Evolutionary conservation across 139 green algal genomes (phyloP), one percentile per base, ranked within the genome.

Genomic region (Mychonastes homosphaera): DNA sequence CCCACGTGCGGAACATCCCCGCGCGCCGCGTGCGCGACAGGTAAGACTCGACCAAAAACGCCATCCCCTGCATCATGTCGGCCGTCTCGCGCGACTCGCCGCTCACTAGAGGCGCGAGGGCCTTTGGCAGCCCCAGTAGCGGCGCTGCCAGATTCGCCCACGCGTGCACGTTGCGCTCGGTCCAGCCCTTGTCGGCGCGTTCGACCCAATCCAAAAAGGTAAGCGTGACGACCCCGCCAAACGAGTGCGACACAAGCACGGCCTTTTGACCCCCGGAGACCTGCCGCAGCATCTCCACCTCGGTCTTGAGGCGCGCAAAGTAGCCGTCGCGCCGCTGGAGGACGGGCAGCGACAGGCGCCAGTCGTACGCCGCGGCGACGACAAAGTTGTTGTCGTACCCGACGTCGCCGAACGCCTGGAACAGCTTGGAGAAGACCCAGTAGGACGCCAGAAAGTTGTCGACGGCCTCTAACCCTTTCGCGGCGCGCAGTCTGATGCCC

Each of bases 371-470:
- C 58, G 77, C 60, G 7, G 69, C 71, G 16, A 72, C 69, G 53
- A 74, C 48, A 16, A 63, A 8, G 67, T 79, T 82, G 56, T 65
- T 67, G 64, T 89, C 81, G 57, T 93, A 91, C 27, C 84, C 84
- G 2, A 91, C 30, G 47, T 86, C 79, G 0, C 65, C 78, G 24
- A 89, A 61, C 6, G 69, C 65, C 57, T 87, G 72, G 34, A 89
- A 78, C 21, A 87, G 39, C 63, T 83, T 83, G 21, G 62, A 75
- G 79, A 83, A 92, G 50, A 92, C 82, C 56, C 63, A 76, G 50
- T 72, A 73, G 41, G 43, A 73, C 10, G 70, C 69, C 1, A 87
- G 64, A 63, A 91, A 87, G 53, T 78, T 86, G 65, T 90, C 80
- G 5, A 87, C 74, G 4, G 67, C 73, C 26, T 83, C 75, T 9